Evolutionary conservation across 805 yeast species (phyloP).

Genomic region (Gaillardinia entomophila): DNA sequence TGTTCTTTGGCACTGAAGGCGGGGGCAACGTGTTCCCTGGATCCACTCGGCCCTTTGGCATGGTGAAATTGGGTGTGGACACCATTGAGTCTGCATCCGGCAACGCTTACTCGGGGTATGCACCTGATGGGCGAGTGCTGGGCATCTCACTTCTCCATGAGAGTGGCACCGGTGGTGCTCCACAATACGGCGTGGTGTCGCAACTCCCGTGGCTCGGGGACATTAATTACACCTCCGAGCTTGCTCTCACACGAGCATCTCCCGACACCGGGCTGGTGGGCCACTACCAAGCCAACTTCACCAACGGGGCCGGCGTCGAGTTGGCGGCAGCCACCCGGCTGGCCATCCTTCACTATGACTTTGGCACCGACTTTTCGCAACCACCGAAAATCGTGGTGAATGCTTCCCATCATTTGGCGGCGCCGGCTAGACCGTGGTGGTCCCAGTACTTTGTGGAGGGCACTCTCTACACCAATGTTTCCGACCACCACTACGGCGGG

Average conservation of each 20-base stretch:
- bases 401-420: conserved; percentile 20
- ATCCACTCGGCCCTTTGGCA: conserved; percentile 28
- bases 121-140: conserved; percentile 20
- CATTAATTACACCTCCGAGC: conserved; percentile 7
- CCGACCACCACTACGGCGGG: conserved; percentile 16
- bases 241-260: conserved; percentile 6
- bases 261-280: conserved; percentile 20
- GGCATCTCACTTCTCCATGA: conserved; percentile 35
- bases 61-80: conserved; percentile 32
- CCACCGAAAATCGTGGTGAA: conserved; percentile 17
- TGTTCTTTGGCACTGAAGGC: conserved; percentile 27
- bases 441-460: conserved; percentile 24
- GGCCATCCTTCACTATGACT: conserved; percentile 19
- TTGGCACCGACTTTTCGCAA: conserved; percentile 7
- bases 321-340: conserved; percentile 21
- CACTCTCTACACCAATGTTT: conserved; percentile 9
- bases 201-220: conserved; percentile 20
- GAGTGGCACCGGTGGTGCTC: conserved; percentile 36
- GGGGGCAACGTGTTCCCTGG: conserved; percentile 35
- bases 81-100: conserved; percentile 13
- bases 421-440: conserved; percentile 25
- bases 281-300: conserved; percentile 14
- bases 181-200: conserved; percentile 28
- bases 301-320: conserved; percentile 16
- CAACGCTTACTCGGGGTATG: conserved; percentile 29